A percentile compares a stretch with the other conserved stretches of the same genome.
phyloP scores from a whole-genome alignment of 768 basidiomycete species.

The Boletus rex-veris region DNA sequence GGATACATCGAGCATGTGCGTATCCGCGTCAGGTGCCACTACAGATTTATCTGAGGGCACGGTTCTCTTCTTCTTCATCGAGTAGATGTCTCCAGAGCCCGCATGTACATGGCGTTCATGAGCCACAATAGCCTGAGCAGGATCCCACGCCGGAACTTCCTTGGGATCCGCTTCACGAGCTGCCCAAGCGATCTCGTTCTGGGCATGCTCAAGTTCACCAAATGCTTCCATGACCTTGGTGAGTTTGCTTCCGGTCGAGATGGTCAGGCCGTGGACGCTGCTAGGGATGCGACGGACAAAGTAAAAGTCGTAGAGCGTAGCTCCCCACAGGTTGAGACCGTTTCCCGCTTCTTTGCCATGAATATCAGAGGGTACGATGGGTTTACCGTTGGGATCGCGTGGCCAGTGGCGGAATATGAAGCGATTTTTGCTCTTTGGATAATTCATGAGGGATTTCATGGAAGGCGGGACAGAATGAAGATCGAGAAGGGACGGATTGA shows the following conservation, averaged over 20 bases:
- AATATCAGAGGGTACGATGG: slow-evolving; percentile 3
- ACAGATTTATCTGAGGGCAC: background rate
- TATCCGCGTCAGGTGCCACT: background rate
- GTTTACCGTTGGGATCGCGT: slow-evolving; percentile 24
- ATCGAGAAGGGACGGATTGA: background rate
- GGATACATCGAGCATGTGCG: background rate
- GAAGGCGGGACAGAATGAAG: slow-evolving; percentile 3
- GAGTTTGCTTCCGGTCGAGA: slow-evolving; percentile 23
- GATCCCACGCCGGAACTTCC: slow-evolving; percentile 17
- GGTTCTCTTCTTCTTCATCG: background rate
- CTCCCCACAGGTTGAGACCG: slow-evolving; percentile 24
- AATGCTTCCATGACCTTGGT: slow-evolving; percentile 11
- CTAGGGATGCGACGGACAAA: slow-evolving; percentile 7
- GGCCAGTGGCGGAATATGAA: slow-evolving; percentile 26
- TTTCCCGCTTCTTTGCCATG: slow-evolving; percentile 23
- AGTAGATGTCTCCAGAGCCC: background rate
- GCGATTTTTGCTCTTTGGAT: slow-evolving; percentile 1
- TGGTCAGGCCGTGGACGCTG: background rate
- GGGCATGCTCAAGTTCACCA: slow-evolving; percentile 19
- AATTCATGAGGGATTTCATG: background rate
- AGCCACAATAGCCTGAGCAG: slow-evolving; percentile 10
- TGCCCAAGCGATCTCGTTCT: slow-evolving; percentile 19
- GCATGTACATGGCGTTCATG: slow-evolving; percentile 8
- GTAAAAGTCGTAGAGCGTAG: slow-evolving; percentile 31
- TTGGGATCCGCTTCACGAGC: slow-evolving; percentile 16